Percentiles rank a stretch among this genome's conserved stretches.
Evolutionary conservation across 2,329 filamentous ascomycete species (phyloP).

Genomic region (Colletotrichum sp.): DNA sequence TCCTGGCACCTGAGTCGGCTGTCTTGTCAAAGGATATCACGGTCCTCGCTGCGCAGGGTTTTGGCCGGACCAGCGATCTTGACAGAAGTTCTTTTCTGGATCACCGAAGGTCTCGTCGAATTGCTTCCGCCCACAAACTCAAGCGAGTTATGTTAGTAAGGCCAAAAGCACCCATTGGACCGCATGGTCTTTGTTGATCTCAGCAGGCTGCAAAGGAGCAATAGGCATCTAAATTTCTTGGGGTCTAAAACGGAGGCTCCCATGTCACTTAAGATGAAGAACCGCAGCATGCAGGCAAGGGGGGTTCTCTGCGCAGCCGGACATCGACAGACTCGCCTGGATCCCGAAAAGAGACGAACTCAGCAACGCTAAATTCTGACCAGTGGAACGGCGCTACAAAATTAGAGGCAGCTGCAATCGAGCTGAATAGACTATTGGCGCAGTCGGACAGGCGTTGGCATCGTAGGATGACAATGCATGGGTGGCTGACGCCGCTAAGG

Average conservation of each 20-base stretch:
- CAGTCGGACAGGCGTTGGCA: background rate
- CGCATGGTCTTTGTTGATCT: background rate
- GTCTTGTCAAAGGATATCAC: background rate
- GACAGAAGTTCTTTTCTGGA: background rate
- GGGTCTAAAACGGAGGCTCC: background rate
- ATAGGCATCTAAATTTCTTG: constrained; percentile 7
- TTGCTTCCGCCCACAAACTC: background rate
- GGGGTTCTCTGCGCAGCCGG: background rate
- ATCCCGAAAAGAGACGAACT: background rate
- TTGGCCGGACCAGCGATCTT: background rate
- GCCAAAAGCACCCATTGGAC: background rate
- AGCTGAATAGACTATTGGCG: constrained; percentile 7
- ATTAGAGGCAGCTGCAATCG: background rate
- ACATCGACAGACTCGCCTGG: background rate
- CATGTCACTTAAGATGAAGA: background rate
- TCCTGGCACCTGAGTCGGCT: background rate
- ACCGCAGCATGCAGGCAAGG: background rate
- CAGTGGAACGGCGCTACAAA: constrained; percentile 5
- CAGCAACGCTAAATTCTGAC: constrained; percentile 7
- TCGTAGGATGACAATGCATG: constrained; percentile 16
- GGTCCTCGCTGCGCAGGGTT: background rate
- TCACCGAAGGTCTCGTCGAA: background rate
- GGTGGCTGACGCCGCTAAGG: constrained; percentile 12
- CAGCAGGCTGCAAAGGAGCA: background rate
- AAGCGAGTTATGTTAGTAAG: background rate